Conservation (phyloP, 495 filamentous ascomycete genomes). For the Filosporella fistucella region DNA sequence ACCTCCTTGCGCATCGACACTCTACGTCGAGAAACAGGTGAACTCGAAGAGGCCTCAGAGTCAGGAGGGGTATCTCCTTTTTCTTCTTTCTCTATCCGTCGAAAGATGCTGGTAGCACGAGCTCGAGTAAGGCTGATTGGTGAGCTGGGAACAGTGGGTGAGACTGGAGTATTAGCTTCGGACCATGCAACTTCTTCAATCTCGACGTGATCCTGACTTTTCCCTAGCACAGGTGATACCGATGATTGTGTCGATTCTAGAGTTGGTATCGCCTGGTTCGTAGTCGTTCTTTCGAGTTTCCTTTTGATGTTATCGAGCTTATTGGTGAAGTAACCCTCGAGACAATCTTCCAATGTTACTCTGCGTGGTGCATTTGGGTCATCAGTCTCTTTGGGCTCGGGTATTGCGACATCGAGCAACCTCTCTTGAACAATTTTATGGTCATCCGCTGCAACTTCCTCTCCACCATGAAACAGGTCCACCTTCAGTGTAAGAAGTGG, state of each 20-base stretch:
- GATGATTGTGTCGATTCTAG: conserved; percentile 16
- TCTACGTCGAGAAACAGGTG: conserved; percentile 5
- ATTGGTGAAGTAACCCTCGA: conserved; percentile 95
- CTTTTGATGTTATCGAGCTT: conserved; percentile 86
- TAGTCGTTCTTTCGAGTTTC: conserved; percentile 34
- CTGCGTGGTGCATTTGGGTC: conserved; percentile 49
- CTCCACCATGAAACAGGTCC: conserved; percentile 88
- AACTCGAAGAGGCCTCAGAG: conserved; percentile 30
- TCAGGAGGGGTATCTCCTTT: conserved; percentile 30
- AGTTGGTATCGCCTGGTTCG: too few relatives aligned
- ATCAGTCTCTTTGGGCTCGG: conserved; percentile 44
- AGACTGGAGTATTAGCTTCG: conserved; percentile 14
- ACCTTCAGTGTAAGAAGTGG: conserved; percentile 90
- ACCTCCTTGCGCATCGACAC: conserved; percentile 64
- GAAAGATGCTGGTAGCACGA: conserved; percentile 59
- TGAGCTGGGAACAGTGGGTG: conserved; percentile 5
- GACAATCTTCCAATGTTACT: conserved; percentile 80
- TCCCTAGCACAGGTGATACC: conserved; percentile 4
- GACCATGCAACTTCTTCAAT: conserved; percentile 14
- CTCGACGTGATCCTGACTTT: conserved; percentile 16
- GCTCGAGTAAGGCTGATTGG: conserved; percentile 22
- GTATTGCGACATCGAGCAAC: conserved; percentile 85
- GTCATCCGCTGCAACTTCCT: conserved; percentile 76
- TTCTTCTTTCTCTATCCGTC: conserved; percentile 46
- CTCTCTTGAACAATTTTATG: conserved; percentile 93